Conservation (phyloP, 2,329 filamentous ascomycete genomes). For the Aureobasidium mangrovei region DNA sequence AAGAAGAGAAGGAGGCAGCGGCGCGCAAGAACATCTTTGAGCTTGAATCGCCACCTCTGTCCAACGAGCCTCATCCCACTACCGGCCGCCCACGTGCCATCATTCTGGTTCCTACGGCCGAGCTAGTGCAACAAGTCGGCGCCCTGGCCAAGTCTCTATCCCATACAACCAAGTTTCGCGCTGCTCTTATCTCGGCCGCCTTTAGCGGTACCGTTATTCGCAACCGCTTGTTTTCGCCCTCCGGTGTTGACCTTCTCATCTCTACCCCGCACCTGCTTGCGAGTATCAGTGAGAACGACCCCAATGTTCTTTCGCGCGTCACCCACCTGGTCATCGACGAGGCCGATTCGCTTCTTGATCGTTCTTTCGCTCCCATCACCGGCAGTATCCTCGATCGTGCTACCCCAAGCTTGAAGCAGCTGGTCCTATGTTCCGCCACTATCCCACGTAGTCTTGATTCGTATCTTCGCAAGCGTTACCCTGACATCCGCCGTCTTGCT, state of each 20-base stretch:
- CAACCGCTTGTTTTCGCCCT: conserved; percentile 69
- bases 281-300: conserved; percentile 80
- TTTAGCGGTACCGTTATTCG: conserved; percentile 72
- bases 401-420: conserved; percentile 70
- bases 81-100: conserved; percentile 74
- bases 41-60: conserved; percentile 48
- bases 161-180: conserved; percentile 79
- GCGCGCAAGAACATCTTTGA: conserved; percentile 49
- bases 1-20: conserved; percentile 28
- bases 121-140: conserved; percentile 83
- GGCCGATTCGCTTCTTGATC: conserved; percentile 90
- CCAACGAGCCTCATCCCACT: conserved; percentile 60
- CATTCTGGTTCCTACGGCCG: conserved; percentile 83
- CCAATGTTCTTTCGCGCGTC: conserved; percentile 86
- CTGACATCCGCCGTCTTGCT: conserved; percentile 73
- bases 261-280: conserved; percentile 82
- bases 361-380: conserved; percentile 80
- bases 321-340: conserved; percentile 86
- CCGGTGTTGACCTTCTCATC: conserved; percentile 76
- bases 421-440: conserved; percentile 91
- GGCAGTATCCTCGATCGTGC: conserved; percentile 73
- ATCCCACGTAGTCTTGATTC: conserved; percentile 85
- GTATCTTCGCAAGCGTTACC: conserved; percentile 73
- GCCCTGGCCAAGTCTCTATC: conserved; percentile 71
- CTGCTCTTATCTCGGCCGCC: conserved; percentile 70